Conservation (phyloP, 352 stramenopile species). For the Globisporangium barbulae region DNA sequence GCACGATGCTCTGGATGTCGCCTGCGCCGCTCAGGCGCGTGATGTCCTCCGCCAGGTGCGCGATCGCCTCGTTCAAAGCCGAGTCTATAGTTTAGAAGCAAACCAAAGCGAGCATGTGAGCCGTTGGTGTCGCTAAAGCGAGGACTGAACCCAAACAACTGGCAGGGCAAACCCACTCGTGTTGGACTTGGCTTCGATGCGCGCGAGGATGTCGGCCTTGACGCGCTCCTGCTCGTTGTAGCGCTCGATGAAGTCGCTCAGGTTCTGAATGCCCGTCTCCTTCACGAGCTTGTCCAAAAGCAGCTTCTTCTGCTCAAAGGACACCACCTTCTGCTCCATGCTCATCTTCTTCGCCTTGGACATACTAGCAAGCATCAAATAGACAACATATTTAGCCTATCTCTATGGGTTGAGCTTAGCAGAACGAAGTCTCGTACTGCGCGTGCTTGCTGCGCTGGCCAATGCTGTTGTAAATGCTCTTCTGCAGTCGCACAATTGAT, state of each 20-base stretch:
- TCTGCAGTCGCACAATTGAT: background rate
- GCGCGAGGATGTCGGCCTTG: conserved; percentile 47
- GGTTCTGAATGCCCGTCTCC: conserved; percentile 42
- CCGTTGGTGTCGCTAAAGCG: background rate
- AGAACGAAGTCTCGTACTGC: conserved; percentile 17
- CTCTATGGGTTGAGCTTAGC: background rate
- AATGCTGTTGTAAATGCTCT: conserved; percentile 37
- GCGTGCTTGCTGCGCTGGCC: conserved; percentile 36
- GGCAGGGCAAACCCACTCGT: conserved; percentile 26
- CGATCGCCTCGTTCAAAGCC: conserved; percentile 40
- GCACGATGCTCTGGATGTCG: conserved; percentile 33
- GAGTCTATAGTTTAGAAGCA: conserved; percentile 19
- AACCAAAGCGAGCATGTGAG: background rate
- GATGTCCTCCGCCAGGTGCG: conserved; percentile 55
- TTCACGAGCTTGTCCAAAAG: conserved; percentile 54
- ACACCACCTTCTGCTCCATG: conserved; percentile 62
- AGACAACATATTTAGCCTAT: background rate
- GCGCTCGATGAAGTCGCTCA: conserved; percentile 61
- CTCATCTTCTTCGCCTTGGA: conserved; percentile 47
- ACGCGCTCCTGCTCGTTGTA: conserved; percentile 57
- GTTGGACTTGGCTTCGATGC: conserved; percentile 50
- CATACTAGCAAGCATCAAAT: conserved; percentile 11
- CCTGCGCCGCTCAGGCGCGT: conserved; percentile 40
- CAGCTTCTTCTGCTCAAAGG: conserved; percentile 70
- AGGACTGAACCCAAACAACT: background rate